These are phyloP conservation scores for Saraca asoca DNA, from an alignment of 331 rosid species.

Conservation along the genomic window DNA sequence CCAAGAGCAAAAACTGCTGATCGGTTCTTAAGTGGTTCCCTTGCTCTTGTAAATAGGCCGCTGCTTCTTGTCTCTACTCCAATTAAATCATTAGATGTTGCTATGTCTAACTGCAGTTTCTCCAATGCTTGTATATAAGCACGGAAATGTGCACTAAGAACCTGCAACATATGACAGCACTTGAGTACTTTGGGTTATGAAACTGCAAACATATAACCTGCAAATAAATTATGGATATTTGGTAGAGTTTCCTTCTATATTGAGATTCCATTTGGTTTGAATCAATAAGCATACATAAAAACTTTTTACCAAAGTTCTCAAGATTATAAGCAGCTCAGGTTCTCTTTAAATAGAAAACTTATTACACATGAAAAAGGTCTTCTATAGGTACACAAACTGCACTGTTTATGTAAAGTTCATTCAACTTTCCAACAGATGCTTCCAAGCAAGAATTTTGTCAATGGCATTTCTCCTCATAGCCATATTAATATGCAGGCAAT, in stretches of 20 bases:
- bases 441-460: slow-evolving; percentile 11
- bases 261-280: slow-evolving; percentile 19
- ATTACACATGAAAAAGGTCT: background rate
- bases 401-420: slow-evolving; percentile 28
- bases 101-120: slow-evolving; percentile 94
- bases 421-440: slow-evolving; percentile 16
- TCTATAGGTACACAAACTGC: slow-evolving; percentile 1
- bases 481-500: slow-evolving; percentile 10
- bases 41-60: slow-evolving; percentile 75
- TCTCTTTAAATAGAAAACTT: slow-evolving; percentile 15
- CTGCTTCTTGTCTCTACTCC: slow-evolving; percentile 88
- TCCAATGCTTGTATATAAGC: slow-evolving; percentile 94
- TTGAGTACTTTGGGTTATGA: slow-evolving; percentile 8
- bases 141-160: slow-evolving; percentile 95
- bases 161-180: slow-evolving; percentile 54
- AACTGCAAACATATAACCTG: too few species aligned
- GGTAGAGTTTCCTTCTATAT: slow-evolving; percentile 15
- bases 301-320: slow-evolving; percentile 9
- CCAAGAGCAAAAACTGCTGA: slow-evolving; percentile 95
- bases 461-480: slow-evolving; percentile 10
- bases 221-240: background rate
- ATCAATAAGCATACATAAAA: slow-evolving; percentile 21
- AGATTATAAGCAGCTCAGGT: slow-evolving; percentile 2
- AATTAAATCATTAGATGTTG: slow-evolving; percentile 90
- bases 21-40: slow-evolving; percentile 95